phyloP scores from a whole-genome alignment of 2,329 filamentous ascomycete species.

The Aspergillus pseudoglaucus region DNA sequence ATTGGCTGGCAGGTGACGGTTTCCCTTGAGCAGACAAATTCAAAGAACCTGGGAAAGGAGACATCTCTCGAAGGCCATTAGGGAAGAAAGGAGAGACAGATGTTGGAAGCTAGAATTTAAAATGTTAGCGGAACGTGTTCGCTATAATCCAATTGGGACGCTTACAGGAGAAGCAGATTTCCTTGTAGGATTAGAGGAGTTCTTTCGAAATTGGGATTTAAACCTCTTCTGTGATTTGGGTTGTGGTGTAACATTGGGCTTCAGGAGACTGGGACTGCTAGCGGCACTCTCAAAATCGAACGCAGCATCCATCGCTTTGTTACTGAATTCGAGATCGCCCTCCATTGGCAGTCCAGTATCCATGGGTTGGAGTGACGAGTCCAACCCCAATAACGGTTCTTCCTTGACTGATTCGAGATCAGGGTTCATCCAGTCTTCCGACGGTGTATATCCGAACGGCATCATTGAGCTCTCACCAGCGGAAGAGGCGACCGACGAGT shows the following conservation, averaged over 20 bases:
- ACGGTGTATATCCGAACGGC: conserved; percentile 26
- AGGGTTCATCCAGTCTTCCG: conserved; percentile 33
- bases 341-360: conserved; percentile 26
- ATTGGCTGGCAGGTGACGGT: conserved; percentile 27
- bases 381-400: conserved; percentile 35
- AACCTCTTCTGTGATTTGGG: conserved; percentile 17
- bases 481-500: conserved; percentile 36
- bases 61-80: conserved; percentile 30
- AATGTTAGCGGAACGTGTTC: conserved; percentile 6
- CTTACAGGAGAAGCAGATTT: conserved; percentile 26
- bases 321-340: conserved; percentile 39
- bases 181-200: conserved; percentile 16
- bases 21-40: conserved; percentile 24
- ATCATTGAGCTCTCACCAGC: conserved; percentile 30
- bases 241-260: conserved; percentile 18
- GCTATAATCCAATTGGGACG: conserved; percentile 1
- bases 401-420: conserved; percentile 32
- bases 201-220: conserved; percentile 22
- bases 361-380: conserved; percentile 25
- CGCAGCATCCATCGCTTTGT: conserved; percentile 43
- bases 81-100: conserved; percentile 27
- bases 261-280: conserved; percentile 40
- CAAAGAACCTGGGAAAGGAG: conserved; percentile 28
- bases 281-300: conserved; percentile 45
- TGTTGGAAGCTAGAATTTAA: conserved; percentile 14